phyloP scores from a whole-genome alignment of 495 filamentous ascomycete genomes.

The Penicillium arizonense region DNA sequence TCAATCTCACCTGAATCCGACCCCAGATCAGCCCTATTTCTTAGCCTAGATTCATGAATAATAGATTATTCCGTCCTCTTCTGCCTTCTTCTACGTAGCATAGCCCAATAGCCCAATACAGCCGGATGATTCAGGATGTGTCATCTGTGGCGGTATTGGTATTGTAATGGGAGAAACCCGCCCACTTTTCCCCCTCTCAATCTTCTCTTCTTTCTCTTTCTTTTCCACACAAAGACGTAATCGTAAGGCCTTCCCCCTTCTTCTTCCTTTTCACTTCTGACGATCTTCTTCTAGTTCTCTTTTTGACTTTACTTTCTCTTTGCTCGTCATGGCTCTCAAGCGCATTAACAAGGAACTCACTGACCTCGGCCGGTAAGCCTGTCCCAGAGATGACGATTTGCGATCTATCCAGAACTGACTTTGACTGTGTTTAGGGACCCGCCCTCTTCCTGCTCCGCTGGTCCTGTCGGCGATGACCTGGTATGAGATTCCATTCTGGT shows the following conservation, averaged over 20 bases:
- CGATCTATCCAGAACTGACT: slow-evolving; percentile 10
- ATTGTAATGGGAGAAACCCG: slow-evolving; percentile 17
- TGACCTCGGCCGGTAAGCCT: slow-evolving; percentile 92
- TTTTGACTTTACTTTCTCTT: slow-evolving; percentile 7
- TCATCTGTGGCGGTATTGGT: slow-evolving; percentile 13
- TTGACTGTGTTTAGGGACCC: slow-evolving; percentile 66
- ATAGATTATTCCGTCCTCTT: neutral
- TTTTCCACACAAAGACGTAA: slow-evolving; percentile 35
- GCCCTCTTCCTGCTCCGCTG: slow-evolving; percentile 97
- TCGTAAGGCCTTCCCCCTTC: slow-evolving; percentile 20
- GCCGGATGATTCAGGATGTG: slow-evolving; percentile 6
- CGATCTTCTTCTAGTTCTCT: slow-evolving; percentile 9
- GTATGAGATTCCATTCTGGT: slow-evolving; percentile 56
- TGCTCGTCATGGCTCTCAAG: slow-evolving; percentile 88
- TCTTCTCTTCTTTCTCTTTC: slow-evolving; percentile 26
- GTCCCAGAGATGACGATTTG: slow-evolving; percentile 1
- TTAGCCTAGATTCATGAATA: no score
- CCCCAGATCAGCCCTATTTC: no score
- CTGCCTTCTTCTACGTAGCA: neutral
- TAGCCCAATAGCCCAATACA: neutral
- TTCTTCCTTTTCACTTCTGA: slow-evolving; percentile 1
- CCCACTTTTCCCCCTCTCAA: slow-evolving; percentile 29
- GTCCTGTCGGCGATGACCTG: slow-evolving; percentile 94
- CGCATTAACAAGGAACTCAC: slow-evolving; percentile 99
- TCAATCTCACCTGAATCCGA: no score